Evolutionary conservation across 2,329 filamentous ascomycete genomes (phyloP).

Genomic region (Ascomycota sp.): DNA sequence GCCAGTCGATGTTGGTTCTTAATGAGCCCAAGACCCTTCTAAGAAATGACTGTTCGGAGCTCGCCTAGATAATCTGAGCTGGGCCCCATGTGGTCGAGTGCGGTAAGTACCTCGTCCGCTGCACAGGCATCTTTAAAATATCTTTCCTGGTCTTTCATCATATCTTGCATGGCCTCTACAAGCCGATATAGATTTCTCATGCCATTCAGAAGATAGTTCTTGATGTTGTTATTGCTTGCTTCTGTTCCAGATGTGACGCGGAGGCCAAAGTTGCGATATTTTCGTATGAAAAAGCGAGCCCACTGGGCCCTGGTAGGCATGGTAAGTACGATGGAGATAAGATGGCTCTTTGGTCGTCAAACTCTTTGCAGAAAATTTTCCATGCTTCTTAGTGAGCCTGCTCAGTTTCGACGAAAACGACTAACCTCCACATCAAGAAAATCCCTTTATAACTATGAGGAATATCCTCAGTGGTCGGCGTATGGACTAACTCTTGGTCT

Average conservation of each 20-base stretch:
- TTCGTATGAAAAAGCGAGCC: background rate
- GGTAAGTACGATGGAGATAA: background rate
- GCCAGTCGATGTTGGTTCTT: too few species aligned
- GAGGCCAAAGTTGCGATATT: background rate
- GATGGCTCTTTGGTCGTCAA: background rate
- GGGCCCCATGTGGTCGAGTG: background rate
- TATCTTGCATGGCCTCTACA: background rate
- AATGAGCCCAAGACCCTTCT: too few species aligned
- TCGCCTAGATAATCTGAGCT: background rate
- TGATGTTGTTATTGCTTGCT: background rate
- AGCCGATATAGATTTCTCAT: background rate
- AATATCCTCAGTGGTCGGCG: background rate
- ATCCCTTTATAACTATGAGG: background rate
- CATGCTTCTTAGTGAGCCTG: background rate
- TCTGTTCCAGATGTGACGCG: background rate
- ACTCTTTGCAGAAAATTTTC: background rate
- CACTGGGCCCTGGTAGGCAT: background rate
- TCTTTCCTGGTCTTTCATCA: background rate
- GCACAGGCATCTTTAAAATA: background rate
- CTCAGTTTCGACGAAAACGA: background rate
- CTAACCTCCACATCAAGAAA: background rate
- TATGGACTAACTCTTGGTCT: background rate
- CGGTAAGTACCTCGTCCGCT: background rate
- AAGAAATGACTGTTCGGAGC: too few species aligned
- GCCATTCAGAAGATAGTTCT: background rate